A percentile compares a stretch with the other conserved stretches of the same genome.
Conservation (phyloP, 352 stramenopile species). For the Saprolegnia diclina region DNA sequence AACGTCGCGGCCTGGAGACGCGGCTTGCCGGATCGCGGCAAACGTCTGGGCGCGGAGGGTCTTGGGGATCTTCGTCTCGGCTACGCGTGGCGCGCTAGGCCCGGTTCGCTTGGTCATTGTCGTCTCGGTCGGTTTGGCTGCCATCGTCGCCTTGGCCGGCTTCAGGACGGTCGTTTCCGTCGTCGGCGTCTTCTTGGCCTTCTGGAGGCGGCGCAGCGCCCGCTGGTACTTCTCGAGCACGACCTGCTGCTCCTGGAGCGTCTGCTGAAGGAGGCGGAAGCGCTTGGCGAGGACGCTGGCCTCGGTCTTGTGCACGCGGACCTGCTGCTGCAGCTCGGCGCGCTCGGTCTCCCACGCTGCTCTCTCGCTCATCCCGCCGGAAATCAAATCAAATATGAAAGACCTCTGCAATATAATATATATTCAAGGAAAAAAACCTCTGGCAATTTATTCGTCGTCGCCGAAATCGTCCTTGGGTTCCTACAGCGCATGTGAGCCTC, state of each 20-base stretch:
- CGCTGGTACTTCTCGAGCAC: slow-evolving; percentile 63
- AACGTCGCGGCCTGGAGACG: neutral
- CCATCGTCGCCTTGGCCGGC: slow-evolving; percentile 44
- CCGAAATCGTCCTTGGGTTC: slow-evolving; percentile 64
- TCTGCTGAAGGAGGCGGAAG: slow-evolving; percentile 59
- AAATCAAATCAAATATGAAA: slow-evolving; percentile 9
- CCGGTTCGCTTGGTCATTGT: too few relatives aligned
- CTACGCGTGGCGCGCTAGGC: too few relatives aligned
- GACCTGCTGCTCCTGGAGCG: slow-evolving; percentile 60
- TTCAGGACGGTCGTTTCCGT: slow-evolving; percentile 29
- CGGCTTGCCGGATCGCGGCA: slow-evolving; percentile 3
- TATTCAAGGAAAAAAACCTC: neutral
- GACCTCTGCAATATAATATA: slow-evolving; percentile 1
- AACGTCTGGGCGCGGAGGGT: too few relatives aligned
- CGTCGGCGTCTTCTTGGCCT: neutral
- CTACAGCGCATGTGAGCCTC: slow-evolving; percentile 28
- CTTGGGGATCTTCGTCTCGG: too few relatives aligned
- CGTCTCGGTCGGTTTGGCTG: neutral
- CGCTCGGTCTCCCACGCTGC: neutral
- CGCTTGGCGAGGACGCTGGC: slow-evolving; percentile 35
- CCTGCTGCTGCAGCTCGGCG: slow-evolving; percentile 3
- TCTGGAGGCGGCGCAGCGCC: slow-evolving; percentile 30
- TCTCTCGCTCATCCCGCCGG: neutral
- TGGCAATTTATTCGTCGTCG: slow-evolving; percentile 29
- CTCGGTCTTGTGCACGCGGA: slow-evolving; percentile 14